phyloP scores from a whole-genome alignment of 1,139 yeast genomes.

The Debaryomycetaceae sp. region DNA sequence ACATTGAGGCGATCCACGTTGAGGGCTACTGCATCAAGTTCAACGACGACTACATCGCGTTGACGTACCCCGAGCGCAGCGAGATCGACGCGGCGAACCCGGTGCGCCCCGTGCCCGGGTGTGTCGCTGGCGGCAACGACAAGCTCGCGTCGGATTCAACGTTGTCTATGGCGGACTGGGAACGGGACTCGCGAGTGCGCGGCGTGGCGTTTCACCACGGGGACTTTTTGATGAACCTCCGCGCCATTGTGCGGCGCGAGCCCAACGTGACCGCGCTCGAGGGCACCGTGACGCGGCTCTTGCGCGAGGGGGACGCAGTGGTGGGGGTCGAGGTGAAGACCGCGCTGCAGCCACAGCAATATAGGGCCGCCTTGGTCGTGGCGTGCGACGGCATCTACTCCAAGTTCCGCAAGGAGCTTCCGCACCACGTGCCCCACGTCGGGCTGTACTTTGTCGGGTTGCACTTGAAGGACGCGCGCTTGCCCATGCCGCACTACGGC shows the following conservation, averaged over 20 bases:
- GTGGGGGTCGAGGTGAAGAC: slow-evolving; percentile 66
- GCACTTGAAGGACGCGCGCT: slow-evolving; percentile 62
- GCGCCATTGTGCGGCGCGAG: slow-evolving; percentile 66
- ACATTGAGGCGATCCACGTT: slow-evolving; percentile 75
- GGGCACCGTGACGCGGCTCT: slow-evolving; percentile 70
- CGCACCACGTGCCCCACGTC: slow-evolving; percentile 56
- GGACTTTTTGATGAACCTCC: slow-evolving; percentile 69
- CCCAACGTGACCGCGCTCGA: slow-evolving; percentile 72
- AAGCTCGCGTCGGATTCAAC: slow-evolving; percentile 49
- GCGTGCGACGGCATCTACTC: slow-evolving; percentile 95
- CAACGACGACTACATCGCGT: slow-evolving; percentile 48
- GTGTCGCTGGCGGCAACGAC: slow-evolving; percentile 53
- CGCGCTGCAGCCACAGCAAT: slow-evolving; percentile 22
- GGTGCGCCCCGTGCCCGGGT: slow-evolving; percentile 47
- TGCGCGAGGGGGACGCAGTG: slow-evolving; percentile 44
- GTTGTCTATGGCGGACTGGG: slow-evolving; percentile 49
- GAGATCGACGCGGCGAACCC: slow-evolving; percentile 38
- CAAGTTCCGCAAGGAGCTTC: slow-evolving; percentile 75
- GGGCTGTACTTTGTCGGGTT: slow-evolving; percentile 88
- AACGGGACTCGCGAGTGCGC: slow-evolving; percentile 54
- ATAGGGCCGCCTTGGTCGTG: slow-evolving; percentile 61
- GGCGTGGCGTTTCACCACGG: slow-evolving; percentile 95
- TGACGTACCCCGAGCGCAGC: slow-evolving; percentile 72
- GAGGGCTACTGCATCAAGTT: slow-evolving; percentile 79
- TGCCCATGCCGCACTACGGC: slow-evolving; percentile 76